Base-by-base conservation (phyloP, 306 rosid species). In the Amphicarpaea edgeworthii region DNA sequence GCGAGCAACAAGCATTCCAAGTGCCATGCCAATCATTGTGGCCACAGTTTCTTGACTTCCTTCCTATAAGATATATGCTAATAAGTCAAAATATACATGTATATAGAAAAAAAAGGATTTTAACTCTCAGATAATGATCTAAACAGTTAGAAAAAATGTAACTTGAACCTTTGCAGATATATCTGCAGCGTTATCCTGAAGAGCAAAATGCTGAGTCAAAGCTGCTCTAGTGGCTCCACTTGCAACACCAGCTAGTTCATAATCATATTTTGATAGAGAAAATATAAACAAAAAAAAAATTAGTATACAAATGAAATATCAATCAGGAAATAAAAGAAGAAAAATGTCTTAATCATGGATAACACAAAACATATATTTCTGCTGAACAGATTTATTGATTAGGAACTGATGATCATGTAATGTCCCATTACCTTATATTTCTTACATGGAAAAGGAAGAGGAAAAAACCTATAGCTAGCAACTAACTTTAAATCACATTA, bases 161-260 rank as follows among this genome's bases (percentile, higher is more conserved):
- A 43, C 32, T 20, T 21, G 66, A 54, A 81, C 88, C 85, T 85
- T 81, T n/a, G 88, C 88, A 20, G 85, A 85, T 81, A 81, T 74
- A 69, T 85, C 88, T 7, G 85, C 88, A 30, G 85, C 88, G 55
- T 85, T 85, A 54, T 85, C 85, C 76, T 85, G 85, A 77, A 84
- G 88, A 32, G 98, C 97, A 83, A 95, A 95, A 92, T 95, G 98
- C 68, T 95, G 98, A 28, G 98, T 95, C 88, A 95, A 85, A 78
- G 98, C 97, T 80, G 98, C 98, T 84, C 98, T 89, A 43, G 98
- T 95, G 28, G 98, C 98, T 69, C 98, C 98, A 90, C 98, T 92
- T 7, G 97, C 97, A 83, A 95, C 98, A 70, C 97, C 98, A 54
- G 98, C 97, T 92, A 72, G 75, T 79, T 82, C 73, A 73, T 70